A percentile compares a stretch with the other conserved stretches of the same genome.
phyloP scores from a whole-genome alignment of 164 flowering plant species.

The Berberis vulgaris region DNA sequence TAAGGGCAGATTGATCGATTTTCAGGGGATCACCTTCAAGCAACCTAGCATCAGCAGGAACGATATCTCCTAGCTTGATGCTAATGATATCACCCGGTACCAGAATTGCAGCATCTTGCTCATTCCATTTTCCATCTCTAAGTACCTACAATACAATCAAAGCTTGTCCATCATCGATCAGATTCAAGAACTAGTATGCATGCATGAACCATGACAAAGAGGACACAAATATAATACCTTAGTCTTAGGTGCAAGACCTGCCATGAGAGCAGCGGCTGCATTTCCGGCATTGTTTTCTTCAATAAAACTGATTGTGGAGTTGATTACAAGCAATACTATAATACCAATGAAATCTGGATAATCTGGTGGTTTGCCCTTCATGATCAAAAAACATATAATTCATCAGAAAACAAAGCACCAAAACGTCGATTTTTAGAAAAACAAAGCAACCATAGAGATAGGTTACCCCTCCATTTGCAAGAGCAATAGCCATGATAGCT shows the following conservation, averaged over 20 bases:
- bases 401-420: not conserved
- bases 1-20: slow-evolving; percentile 65
- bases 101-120: slow-evolving; percentile 68
- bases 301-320: slow-evolving; percentile 16
- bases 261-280: slow-evolving; percentile 50
- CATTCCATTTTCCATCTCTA: slow-evolving; percentile 20
- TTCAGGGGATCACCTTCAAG: slow-evolving; percentile 82
- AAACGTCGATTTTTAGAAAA: not conserved
- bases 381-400: not conserved
- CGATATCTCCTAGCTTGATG: slow-evolving; percentile 66
- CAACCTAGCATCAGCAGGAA: slow-evolving; percentile 89
- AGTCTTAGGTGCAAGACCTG: no score
- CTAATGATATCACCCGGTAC: slow-evolving; percentile 37
- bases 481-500: no score
- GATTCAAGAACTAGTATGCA: no score
- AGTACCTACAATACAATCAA: slow-evolving; percentile 31
- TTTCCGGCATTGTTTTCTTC: slow-evolving; percentile 92
- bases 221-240: no score
- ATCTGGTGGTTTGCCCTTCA: slow-evolving; percentile 70
- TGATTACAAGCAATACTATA: slow-evolving; percentile 54
- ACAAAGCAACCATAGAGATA: slow-evolving; percentile 6
- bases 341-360: slow-evolving; percentile 84
- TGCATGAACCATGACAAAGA: no score
- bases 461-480: slow-evolving; percentile 59
- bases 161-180: no score